These are phyloP conservation scores for Meyerozyma smithsonii DNA, from an alignment of 1,139 yeast genomes.

Conservation along the genomic window DNA sequence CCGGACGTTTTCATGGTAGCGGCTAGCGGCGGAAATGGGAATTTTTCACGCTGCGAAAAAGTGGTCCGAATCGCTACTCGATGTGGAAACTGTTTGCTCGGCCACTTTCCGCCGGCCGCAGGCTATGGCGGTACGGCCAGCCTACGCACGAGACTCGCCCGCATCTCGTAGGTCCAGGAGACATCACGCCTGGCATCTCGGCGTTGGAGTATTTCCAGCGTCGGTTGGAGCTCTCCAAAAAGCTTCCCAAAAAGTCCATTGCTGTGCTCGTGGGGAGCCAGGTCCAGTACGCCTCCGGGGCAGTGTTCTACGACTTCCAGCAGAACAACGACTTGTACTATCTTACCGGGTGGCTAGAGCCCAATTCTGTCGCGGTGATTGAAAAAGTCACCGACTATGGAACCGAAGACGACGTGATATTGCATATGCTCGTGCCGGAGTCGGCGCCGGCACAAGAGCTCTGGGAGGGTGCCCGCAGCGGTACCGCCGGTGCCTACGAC, in stretches of 20 bases:
- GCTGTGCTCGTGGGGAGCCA: constrained; percentile 73
- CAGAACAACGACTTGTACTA: constrained; percentile 87
- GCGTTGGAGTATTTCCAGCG: constrained; percentile 79
- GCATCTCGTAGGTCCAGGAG: constrained; percentile 66
- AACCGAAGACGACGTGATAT: constrained; percentile 47
- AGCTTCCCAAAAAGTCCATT: constrained; percentile 59
- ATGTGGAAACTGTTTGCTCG: neutral
- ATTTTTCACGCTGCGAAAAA: constrained; percentile 1
- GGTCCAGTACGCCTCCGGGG: constrained; percentile 76
- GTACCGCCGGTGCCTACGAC: constrained; percentile 74
- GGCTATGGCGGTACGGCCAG: constrained; percentile 49
- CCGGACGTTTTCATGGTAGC: neutral
- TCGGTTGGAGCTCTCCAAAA: constrained; percentile 50
- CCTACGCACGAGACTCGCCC: constrained; percentile 86
- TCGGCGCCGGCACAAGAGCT: constrained; percentile 70
- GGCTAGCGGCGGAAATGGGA: neutral
- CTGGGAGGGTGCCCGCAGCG: constrained; percentile 95
- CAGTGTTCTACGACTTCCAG: constrained; percentile 87
- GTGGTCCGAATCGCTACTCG: neutral
- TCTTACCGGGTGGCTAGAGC: constrained; percentile 91
- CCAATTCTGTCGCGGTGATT: constrained; percentile 72
- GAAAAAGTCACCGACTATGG: constrained; percentile 52
- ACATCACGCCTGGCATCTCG: constrained; percentile 82
- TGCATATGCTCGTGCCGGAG: constrained; percentile 86
- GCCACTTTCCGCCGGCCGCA: neutral